These are phyloP conservation scores for Raddia distichophylla DNA, from an alignment of 176 grass and related monocot genomes.

Conservation along the genomic window DNA sequence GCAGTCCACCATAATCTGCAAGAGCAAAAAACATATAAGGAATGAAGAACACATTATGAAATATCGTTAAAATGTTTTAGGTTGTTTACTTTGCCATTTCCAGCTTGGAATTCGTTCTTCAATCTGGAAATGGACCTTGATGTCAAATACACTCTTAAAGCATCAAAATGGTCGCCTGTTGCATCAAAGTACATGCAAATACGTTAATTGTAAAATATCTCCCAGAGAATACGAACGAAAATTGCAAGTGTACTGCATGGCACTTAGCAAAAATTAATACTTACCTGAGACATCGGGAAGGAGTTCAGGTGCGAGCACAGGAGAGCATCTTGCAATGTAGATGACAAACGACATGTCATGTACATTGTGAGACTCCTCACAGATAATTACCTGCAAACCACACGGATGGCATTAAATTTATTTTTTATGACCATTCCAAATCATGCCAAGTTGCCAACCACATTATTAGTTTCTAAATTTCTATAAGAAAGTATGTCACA, in stretches of 20 bases:
- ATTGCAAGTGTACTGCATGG: not conserved
- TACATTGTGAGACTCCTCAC: conserved; percentile 60
- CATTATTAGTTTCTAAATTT: not conserved
- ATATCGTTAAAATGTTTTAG: not conserved
- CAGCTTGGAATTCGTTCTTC: conserved; percentile 70
- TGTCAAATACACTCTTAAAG: conserved; percentile 60
- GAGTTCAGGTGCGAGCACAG: conserved; percentile 47
- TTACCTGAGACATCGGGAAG: conserved; percentile 63
- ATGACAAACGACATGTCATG: conserved; percentile 67
- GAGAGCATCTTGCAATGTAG: conserved; percentile 44
- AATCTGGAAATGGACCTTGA: conserved; percentile 76
- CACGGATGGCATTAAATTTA: not conserved
- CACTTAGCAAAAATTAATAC: not conserved
- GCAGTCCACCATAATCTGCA: conserved; percentile 68
- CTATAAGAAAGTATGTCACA: not conserved
- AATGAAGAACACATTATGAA: not conserved
- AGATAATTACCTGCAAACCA: conserved; percentile 56
- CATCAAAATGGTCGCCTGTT: conserved; percentile 70
- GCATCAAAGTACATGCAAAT: conserved; percentile 26
- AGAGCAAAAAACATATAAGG: conserved; percentile 25
- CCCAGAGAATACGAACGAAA: not conserved
- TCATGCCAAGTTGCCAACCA: conserved; percentile 4
- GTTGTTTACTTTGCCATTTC: conserved; percentile 75
- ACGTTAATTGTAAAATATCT: conserved; percentile 19
- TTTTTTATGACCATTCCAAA: conserved; percentile 6